Evolutionary conservation across 139 green algal species (phyloP), one percentile per base, ranked within the genome.

Genomic region (Chlorella sorokiniana): DNA sequence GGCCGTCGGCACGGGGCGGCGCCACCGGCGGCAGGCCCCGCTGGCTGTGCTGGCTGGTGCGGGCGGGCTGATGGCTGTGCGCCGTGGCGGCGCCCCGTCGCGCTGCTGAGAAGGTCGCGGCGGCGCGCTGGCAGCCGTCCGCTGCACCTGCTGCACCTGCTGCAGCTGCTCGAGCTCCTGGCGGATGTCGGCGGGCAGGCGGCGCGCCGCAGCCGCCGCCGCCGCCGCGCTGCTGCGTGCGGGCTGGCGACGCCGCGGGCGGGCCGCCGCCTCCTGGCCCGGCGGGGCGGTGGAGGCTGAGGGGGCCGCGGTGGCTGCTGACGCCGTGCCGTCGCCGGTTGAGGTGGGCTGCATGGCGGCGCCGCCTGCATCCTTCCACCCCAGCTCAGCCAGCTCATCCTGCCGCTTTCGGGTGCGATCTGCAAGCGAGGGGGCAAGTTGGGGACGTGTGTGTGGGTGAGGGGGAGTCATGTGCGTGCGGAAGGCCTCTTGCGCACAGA

Each of bases 161-260:
- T 85, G 79, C 41, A 87, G 35, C n/a, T 65, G n/a, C 18, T 81
- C 64, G n/a, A 88, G 65, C 62, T 86, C 33, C 40, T 68, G 45
- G 22, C 84, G 71, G 59, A 88, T 86, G 74, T 88, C 84, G 11
- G 81, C 79, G 1, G 84, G 84, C 67, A 88, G 61, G 41, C 84
- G 73, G 33, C 81, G 84, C 42, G 77, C 44, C 31, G 29, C 2
- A 31, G 40, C 33, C 44, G 27, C 54, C 48, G 38, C 45, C 51
- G 38, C n/a, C n/a, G 16, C 16, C 33, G 22, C 23, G 40, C 38
- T 9, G 72, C 52, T 67, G 14, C 51, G 31, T 2, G 72, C 35
- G 16, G 52, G 52, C 72, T 67, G 51, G 42, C 37, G 72, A 51
- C 23, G 51, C 51, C 20, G 18, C 33, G 31, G 71, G 35, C 59